phyloP scores from a whole-genome alignment of 768 basidiomycete genomes.

The Zangia roseola region DNA sequence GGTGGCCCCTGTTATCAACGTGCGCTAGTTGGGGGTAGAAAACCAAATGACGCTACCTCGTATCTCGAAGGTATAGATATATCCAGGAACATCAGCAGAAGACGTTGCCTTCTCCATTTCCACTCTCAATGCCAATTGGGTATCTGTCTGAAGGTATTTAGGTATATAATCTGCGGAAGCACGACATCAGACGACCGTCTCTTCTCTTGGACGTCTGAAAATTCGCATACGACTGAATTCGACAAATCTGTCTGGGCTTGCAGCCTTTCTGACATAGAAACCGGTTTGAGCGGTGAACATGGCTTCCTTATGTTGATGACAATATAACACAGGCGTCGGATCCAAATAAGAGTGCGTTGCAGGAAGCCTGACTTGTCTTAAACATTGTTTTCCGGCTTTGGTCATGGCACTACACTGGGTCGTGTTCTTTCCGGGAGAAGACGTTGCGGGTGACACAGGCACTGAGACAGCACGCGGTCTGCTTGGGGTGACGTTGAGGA shows the following conservation, averaged over 20 bases:
- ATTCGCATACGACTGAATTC: constrained; percentile 51
- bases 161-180: constrained; percentile 63
- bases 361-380: constrained; percentile 52
- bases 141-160: constrained; percentile 56
- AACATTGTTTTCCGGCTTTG: constrained; percentile 62
- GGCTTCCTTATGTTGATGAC: constrained; percentile 61
- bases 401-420: constrained; percentile 65
- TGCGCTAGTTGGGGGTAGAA: neutral
- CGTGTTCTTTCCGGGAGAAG: constrained; percentile 17
- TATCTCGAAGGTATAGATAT: constrained; percentile 83
- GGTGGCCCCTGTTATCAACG: constrained; percentile 6
- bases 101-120: constrained; percentile 58
- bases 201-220: neutral
- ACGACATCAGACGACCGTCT: constrained; percentile 6
- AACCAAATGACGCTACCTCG: constrained; percentile 45
- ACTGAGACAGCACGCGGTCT: constrained; percentile 23
- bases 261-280: constrained; percentile 52
- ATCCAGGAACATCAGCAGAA: constrained; percentile 61
- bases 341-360: constrained; percentile 24
- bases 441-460: constrained; percentile 17
- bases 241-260: constrained; percentile 43
- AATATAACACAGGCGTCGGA: constrained; percentile 44
- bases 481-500: constrained; percentile 6
- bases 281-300: constrained; percentile 48
- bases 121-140: constrained; percentile 52